Base-by-base conservation (phyloP, 352 stramenopile genomes). In the Pythium pectinolyticum region DNA sequence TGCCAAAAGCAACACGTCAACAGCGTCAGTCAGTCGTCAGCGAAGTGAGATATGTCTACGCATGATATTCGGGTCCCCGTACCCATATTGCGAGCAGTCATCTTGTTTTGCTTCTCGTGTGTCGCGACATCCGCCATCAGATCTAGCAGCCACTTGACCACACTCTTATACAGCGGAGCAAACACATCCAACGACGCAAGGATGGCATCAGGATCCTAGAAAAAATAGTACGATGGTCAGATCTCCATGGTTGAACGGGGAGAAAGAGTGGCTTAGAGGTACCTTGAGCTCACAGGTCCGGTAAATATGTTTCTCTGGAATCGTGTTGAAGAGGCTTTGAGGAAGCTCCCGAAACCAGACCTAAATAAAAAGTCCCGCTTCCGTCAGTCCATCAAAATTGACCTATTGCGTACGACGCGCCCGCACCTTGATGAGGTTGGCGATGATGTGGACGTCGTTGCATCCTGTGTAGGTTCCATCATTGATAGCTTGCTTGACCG, bases 331-430 rank as follows among this genome's bases (percentile, higher is more conserved):
- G 10, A 95, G 22, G 34, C 80, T 86, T 25, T 76, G 67, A 15
- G 84, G 80, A 0, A 95, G 73, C n/a, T 95, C 85, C 20, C 86
- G 77, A 57, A 94, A 94, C 74, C 80, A 95, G 25, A 87, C 75
- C 81, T 90, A 8, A 1, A 34, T 0, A 59, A 27, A 3, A 45
- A 17, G 4, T 50, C 31, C 45, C n/a, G 56, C n/a, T n/a, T 53
- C 15, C 66, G 24, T 31, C 30, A 58, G 30, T 63, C 12, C 19
- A 35, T 27, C 8, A 20, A 8, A 45, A n/a, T 47, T 40, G 22
- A 56, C 6, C 10, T 7, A 60, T 30, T 19, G 7, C 5, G 25
- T 49, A 12, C 19, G 30, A 28, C 24, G 15, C 20, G 15, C 34
- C 46, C 49, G 20, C 32, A 63, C 79, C 73, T 95, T 95, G 73